phyloP scores from a whole-genome alignment of 2,329 filamentous ascomycete genomes.

The Xylariales sp. region DNA sequence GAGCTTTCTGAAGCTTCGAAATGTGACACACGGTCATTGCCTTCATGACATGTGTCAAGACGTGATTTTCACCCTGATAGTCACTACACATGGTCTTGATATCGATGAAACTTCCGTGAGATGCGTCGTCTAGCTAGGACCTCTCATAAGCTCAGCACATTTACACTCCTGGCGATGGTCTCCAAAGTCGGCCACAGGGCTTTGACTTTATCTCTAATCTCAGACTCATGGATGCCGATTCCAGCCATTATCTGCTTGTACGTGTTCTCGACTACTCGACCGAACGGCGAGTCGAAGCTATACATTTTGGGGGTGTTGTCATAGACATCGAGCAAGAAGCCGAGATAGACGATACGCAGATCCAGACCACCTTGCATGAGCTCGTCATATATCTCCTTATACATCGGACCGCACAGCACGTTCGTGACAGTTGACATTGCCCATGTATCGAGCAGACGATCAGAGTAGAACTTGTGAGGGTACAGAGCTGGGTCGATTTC shows the following conservation, averaged over 20 bases:
- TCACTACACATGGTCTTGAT: too few species aligned
- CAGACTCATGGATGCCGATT: slow-evolving; percentile 13
- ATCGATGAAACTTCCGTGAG: too few species aligned
- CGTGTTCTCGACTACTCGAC: slow-evolving; percentile 18
- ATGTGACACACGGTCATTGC: too few species aligned
- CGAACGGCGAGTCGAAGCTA: slow-evolving; percentile 18
- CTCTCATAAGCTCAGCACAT: slow-evolving; percentile 13
- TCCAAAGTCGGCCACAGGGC: slow-evolving; percentile 16
- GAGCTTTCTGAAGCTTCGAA: too few species aligned
- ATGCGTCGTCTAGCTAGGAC: too few species aligned
- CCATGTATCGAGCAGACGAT: slow-evolving; percentile 19
- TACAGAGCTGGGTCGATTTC: slow-evolving; percentile 18
- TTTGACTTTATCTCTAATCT: slow-evolving; percentile 17
- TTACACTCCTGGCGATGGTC: slow-evolving; percentile 14
- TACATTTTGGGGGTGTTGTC: slow-evolving; percentile 20
- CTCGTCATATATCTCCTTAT: slow-evolving; percentile 18
- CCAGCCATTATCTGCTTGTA: slow-evolving; percentile 21
- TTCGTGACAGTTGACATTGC: slow-evolving; percentile 19
- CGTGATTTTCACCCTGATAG: too few species aligned
- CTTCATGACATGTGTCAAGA: too few species aligned
- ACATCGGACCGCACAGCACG: slow-evolving; percentile 17
- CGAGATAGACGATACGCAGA: slow-evolving; percentile 20
- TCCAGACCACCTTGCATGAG: slow-evolving; percentile 18
- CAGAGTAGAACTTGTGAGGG: slow-evolving; percentile 19
- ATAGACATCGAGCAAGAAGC: slow-evolving; percentile 21